These are phyloP conservation scores for Sequoia sempervirens DNA, from an alignment of 75 land plant genomes.

Conservation along the genomic window DNA sequence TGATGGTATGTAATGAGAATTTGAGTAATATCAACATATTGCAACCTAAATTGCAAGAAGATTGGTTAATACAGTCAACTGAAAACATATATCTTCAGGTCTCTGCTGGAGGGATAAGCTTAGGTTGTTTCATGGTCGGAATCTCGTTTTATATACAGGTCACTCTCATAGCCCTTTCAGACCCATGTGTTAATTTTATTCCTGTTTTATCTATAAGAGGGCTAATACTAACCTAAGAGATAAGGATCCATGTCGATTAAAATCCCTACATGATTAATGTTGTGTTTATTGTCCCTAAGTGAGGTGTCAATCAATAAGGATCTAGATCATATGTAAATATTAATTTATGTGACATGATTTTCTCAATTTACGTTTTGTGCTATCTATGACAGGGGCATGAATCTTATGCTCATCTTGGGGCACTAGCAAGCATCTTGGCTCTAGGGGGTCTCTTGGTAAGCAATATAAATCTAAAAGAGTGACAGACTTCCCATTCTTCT, in stretches of 20 bases:
- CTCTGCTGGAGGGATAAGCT: slow-evolving; percentile 33
- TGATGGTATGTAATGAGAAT: slow-evolving; percentile 29
- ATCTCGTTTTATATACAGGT: slow-evolving; percentile 39
- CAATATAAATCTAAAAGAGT: background rate
- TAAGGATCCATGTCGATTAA: background rate
- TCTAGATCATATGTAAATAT: background rate
- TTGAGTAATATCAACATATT: background rate
- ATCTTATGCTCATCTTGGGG: background rate
- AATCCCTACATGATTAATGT: background rate
- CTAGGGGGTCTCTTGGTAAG: slow-evolving; percentile 9
- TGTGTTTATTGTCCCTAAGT: background rate
- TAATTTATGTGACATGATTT: background rate
- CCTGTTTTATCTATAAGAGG: background rate
- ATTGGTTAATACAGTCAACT: background rate
- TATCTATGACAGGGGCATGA: slow-evolving; percentile 4
- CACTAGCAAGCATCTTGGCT: background rate
- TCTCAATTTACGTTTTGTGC: background rate
- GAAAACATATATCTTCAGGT: slow-evolving; percentile 17
- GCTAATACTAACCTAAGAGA: background rate
- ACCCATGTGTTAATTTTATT: background rate
- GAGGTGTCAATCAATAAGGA: background rate
- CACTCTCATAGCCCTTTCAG: background rate
- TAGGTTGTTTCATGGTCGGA: slow-evolving; percentile 40
- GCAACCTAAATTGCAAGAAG: background rate
- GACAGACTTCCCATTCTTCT: no score